These are phyloP conservation scores for Chlamydomonas sp. DNA, from an alignment of 139 green algal genomes.

Conservation along the genomic window DNA sequence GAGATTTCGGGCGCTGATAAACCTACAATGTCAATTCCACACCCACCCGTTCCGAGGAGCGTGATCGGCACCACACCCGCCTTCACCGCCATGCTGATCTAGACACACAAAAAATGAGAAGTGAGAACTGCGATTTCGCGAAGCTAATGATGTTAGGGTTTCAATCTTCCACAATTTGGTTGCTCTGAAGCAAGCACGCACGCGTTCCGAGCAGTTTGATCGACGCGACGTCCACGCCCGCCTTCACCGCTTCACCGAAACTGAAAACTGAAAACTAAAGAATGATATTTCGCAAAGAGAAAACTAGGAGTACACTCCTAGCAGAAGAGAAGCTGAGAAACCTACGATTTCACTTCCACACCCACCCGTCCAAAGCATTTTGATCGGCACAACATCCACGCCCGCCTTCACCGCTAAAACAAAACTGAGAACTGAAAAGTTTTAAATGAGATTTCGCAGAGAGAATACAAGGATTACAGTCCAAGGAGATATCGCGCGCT, in stretches of 20 bases:
- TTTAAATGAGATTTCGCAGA: not conserved
- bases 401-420: not conserved
- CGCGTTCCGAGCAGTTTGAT: no score
- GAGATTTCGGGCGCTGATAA: no score
- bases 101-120: no score
- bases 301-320: not conserved
- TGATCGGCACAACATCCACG: not conserved
- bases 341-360: not conserved
- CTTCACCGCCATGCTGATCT: no score
- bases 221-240: slow-evolving; percentile 58
- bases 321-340: no score
- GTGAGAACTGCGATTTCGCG: no score
- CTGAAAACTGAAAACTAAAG: not conserved
- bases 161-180: no score
- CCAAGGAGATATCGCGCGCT: no score
- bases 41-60: slow-evolving; percentile 66
- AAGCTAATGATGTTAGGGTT: no score
- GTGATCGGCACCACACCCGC: slow-evolving; percentile 93
- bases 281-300: not conserved
- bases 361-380: not conserved
- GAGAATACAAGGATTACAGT: not conserved
- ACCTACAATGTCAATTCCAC: not conserved
- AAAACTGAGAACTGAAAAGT: not conserved
- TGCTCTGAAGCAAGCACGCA: no score
- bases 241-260: slow-evolving; percentile 89